Evolutionary conservation across 192 early-diverging fungal genomes (phyloP), one percentile per base, ranked within the genome.

Genomic region (Diversispora epigaea): DNA sequence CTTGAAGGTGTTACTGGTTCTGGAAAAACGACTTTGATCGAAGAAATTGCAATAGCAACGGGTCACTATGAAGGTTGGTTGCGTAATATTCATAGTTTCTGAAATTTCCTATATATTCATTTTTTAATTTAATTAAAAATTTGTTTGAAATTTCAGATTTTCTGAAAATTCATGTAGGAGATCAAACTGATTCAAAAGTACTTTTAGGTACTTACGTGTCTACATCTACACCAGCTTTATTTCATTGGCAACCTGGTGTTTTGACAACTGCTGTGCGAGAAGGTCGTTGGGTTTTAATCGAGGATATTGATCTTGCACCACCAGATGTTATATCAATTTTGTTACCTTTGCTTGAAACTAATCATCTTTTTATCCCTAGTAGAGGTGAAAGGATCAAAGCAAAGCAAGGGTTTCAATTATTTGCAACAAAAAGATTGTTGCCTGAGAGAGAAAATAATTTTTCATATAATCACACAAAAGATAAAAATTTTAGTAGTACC

Each of bases 281-380:
- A 70, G 98, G 98, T 47, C 85, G 89, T 12, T 99, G 98, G 98
- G 89, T 99, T 60, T 81, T 99, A 58, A 89, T 99, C 77, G 98
- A 99, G 82, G 96, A 98, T 84, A 91, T 99, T 72, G 95, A 99
- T 78, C 81, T 95, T 39, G 98, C 98, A 0, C 93, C 98, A n/a
- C 73, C 89, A 12, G 98, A 99, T 74, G 96, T 98, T 22, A 80
- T 98, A 58, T 92, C 93, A 17, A 89, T 96, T 9, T 85, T 99
- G 56, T 77, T 96, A n/a, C 95, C 97, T 4, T 83, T 99, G 22
- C 85, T 99, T 6, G 95, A 99, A 83, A 92, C 90, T 15, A 82
- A 94, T 8, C 87, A 87, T n/a, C 84, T 99, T 49, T 95, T 96
- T 79, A 93, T 98, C 49, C 86, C 96, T 10, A 91, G 89, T 52